Conservation (phyloP, 2,329 filamentous ascomycete species). For the Colletotrichum orbiculare region DNA sequence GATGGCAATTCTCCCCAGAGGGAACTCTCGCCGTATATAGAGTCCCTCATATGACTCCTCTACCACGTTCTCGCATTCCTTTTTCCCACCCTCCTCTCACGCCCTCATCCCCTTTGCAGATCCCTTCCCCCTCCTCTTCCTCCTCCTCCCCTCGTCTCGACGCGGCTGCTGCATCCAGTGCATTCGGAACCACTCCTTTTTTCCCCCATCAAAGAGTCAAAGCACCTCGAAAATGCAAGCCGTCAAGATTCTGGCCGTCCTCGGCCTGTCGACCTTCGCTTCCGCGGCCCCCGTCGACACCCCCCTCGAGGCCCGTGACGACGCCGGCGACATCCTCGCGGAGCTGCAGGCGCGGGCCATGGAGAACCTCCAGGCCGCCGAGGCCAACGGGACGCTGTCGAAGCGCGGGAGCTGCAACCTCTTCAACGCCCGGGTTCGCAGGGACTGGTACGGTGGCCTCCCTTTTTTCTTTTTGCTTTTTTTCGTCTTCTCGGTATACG, state of each 20-base stretch:
- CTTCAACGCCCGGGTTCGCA: constrained; percentile 17
- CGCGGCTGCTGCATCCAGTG: constrained; percentile 8
- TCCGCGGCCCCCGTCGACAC: constrained; percentile 10
- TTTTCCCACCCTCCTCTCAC: constrained; percentile 15
- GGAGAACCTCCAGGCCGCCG: constrained; percentile 23
- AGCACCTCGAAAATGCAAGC: constrained; percentile 8
- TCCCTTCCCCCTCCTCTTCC: background rate
- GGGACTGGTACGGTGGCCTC: constrained; percentile 20
- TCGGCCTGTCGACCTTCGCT: constrained; percentile 17
- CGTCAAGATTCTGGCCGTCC: constrained; percentile 19
- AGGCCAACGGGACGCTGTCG: constrained; percentile 24
- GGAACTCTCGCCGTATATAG: constrained; percentile 11
- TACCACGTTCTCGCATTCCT: constrained; percentile 14
- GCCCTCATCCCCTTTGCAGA: constrained; percentile 16
- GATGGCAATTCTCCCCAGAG: background rate
- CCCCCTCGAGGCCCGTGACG: constrained; percentile 18
- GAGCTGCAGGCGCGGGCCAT: constrained; percentile 22
- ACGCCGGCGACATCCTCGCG: constrained; percentile 16
- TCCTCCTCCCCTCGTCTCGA: too few species aligned
- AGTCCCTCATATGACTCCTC: background rate
- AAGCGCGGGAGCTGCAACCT: constrained; percentile 21
- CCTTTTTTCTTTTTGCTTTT: background rate
- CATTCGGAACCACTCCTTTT: constrained; percentile 5
- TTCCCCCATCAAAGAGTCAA: background rate
- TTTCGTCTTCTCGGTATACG: background rate